Conservation (phyloP, 2,329 filamentous ascomycete species). For the Curvularia verruculosa region DNA sequence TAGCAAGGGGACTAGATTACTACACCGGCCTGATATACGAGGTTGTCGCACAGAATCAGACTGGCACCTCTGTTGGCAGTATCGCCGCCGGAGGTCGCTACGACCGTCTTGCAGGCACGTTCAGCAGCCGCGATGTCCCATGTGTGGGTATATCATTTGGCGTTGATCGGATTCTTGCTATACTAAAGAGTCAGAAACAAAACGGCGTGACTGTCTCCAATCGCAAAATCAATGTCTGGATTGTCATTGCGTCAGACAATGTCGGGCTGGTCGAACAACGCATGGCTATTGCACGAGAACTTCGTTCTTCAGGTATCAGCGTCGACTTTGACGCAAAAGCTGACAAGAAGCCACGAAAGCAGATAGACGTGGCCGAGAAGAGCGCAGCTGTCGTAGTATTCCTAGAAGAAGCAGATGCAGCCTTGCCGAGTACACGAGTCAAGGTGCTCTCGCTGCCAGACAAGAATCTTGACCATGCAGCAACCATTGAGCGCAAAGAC, state of each 20-base stretch:
- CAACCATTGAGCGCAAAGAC: constrained; percentile 67
- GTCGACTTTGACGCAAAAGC: constrained; percentile 85
- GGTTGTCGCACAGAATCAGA: constrained; percentile 64
- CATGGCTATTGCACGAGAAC: constrained; percentile 71
- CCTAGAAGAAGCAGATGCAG: constrained; percentile 83
- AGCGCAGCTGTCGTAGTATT: constrained; percentile 76
- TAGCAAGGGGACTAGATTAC: constrained; percentile 84
- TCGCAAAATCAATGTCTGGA: constrained; percentile 71
- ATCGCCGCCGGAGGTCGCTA: constrained; percentile 70
- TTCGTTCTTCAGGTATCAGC: constrained; percentile 86
- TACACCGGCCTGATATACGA: constrained; percentile 89
- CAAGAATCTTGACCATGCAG: constrained; percentile 70
- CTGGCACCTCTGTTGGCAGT: constrained; percentile 33
- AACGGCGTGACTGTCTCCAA: constrained; percentile 68
- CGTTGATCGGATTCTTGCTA: constrained; percentile 87
- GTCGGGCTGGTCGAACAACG: constrained; percentile 80
- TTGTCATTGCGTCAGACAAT: constrained; percentile 80
- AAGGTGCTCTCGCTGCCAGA: constrained; percentile 81
- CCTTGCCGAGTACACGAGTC: constrained; percentile 77
- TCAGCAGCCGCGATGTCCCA: constrained; percentile 82
- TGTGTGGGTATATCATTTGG: constrained; percentile 87
- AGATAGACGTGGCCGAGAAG: constrained; percentile 83
- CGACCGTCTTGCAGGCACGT: constrained; percentile 89
- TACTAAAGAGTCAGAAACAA: constrained; percentile 76
- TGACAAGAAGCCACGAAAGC: constrained; percentile 80